Conservation (phyloP, 768 basidiomycete genomes). For the Mycena chlorophos region DNA sequence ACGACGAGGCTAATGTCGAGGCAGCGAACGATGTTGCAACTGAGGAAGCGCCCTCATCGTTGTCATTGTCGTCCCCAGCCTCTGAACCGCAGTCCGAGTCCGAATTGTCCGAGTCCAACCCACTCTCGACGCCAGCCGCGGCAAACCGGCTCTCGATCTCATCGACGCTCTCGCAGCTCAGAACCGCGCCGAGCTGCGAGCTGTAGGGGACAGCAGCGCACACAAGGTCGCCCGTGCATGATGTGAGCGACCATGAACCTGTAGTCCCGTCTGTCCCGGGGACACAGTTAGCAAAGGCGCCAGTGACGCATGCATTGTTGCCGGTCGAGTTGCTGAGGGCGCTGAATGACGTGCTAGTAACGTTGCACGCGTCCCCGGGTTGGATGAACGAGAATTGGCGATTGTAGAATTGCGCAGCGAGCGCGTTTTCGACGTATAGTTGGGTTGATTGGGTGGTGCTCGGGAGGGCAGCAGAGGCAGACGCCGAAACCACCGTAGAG, state of each 20-base stretch:
- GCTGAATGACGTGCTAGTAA: conserved; percentile 28
- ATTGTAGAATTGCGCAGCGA: conserved; percentile 53
- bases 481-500: neutral
- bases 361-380: conserved; percentile 46
- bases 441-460: neutral
- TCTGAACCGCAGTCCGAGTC: conserved; percentile 1
- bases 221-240: conserved; percentile 21
- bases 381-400: conserved; percentile 46
- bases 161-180: conserved; percentile 42
- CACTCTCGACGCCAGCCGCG: conserved; percentile 45
- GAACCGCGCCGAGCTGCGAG: conserved; percentile 44
- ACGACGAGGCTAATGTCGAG: neutral
- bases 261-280: neutral
- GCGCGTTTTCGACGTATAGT: conserved; percentile 38
- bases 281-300: conserved; percentile 27
- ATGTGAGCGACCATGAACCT: conserved; percentile 14
- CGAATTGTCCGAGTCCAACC: conserved; percentile 21
- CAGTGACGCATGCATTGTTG: conserved; percentile 9
- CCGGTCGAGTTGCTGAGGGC: neutral
- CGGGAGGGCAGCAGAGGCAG: neutral
- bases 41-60: no score
- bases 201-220: conserved; percentile 51
- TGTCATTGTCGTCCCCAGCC: neutral
- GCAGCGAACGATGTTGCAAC: neutral
- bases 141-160: conserved; percentile 44